Evolutionary conservation across 371 early-diverging fungal species (phyloP), one percentile per base, ranked within the genome.

Genomic region (Syncephalis fuscata): DNA sequence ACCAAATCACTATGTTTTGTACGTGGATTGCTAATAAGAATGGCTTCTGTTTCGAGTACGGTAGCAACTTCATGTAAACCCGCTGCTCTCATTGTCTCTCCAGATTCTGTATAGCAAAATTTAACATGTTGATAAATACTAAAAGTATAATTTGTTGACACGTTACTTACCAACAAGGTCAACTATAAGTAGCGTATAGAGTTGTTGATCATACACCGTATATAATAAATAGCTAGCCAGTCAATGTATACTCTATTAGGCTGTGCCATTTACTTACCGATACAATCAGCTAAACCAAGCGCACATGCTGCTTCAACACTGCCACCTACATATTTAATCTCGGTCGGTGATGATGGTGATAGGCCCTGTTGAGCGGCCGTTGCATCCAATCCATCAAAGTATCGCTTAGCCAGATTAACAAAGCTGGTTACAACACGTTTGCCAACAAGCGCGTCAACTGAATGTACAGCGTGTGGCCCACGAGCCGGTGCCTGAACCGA

Each of bases 51-150:
- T 1, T 68, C 64, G 54, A 88, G 54, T 15, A 96, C 59, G 9
- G 86, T 87, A 44, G 73, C 74, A 43, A 92, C 82, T 41, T 80
- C 81, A 57, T 84, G 83, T 26, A 96, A 77, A 11, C 91, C 91
- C 16, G 95, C 95, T n/a, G 93, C 95, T 49, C 87, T 79, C 95
- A 96, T 96, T 3, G 95, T 93, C 58, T 96, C 95, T 53, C 95
- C 97, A 15, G 90, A 88, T 65, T 96, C 97, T 39, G 83, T n/a
- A n/a, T n/a, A n/a, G n/a, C n/a, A n/a, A n/a, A n/a, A n/a, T n/a
- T n/a, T n/a, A n/a, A n/a, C n/a, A n/a, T n/a, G n/a, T n/a, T n/a
- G n/a, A n/a, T n/a, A n/a, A n/a, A n/a, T n/a, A n/a, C n/a, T n/a
- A n/a, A n/a, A n/a, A n/a, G n/a, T n/a, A n/a, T 21, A 5, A 44